A percentile compares a stretch with the other conserved stretches of the same genome.
These are phyloP conservation scores for Pseudogymnoascus sp. DNA, from an alignment of 2,329 filamentous ascomycete genomes.

Conservation along the genomic window DNA sequence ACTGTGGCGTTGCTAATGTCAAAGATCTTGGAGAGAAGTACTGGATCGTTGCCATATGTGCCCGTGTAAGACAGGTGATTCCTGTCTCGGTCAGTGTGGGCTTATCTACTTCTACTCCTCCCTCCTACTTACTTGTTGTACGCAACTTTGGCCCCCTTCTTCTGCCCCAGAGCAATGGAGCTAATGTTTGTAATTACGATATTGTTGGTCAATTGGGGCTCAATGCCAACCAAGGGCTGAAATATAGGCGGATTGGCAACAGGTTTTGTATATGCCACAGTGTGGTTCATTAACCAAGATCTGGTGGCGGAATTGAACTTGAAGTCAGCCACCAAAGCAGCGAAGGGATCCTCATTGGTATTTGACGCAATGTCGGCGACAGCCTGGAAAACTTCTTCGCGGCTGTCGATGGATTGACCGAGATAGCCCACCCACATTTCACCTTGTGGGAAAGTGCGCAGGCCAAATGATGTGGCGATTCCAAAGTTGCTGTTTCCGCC, in stretches of 20 bases:
- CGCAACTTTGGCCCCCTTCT: not conserved
- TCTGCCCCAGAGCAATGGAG: not conserved
- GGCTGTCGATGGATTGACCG: not conserved
- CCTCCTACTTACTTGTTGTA: not conserved
- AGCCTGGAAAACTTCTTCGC: slow-evolving; percentile 5
- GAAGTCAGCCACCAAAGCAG: slow-evolving; percentile 10
- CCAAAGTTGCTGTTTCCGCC: slow-evolving; percentile 52
- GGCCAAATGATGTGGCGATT: slow-evolving; percentile 38
- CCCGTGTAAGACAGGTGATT: slow-evolving; percentile 7
- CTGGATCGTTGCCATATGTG: slow-evolving; percentile 1
- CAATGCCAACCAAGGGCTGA: not conserved
- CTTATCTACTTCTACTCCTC: not conserved
- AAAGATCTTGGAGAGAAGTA: slow-evolving; percentile 8
- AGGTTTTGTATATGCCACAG: slow-evolving; percentile 8
- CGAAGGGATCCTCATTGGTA: slow-evolving; percentile 12
- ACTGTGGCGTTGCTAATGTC: slow-evolving; percentile 8
- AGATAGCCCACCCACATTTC: slow-evolving; percentile 10
- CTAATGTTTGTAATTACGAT: not conserved
- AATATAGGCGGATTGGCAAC: slow-evolving; percentile 7
- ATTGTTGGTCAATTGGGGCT: not conserved
- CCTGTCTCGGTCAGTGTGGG: not conserved
- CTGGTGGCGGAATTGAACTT: slow-evolving; percentile 8
- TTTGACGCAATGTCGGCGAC: slow-evolving; percentile 9
- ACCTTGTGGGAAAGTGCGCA: slow-evolving; percentile 15
- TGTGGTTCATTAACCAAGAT: slow-evolving; percentile 10